A percentile compares a stretch with the other conserved stretches of the same genome.
Conservation (phyloP, 2,329 filamentous ascomycete species). For the Fusarium denticulatum region DNA sequence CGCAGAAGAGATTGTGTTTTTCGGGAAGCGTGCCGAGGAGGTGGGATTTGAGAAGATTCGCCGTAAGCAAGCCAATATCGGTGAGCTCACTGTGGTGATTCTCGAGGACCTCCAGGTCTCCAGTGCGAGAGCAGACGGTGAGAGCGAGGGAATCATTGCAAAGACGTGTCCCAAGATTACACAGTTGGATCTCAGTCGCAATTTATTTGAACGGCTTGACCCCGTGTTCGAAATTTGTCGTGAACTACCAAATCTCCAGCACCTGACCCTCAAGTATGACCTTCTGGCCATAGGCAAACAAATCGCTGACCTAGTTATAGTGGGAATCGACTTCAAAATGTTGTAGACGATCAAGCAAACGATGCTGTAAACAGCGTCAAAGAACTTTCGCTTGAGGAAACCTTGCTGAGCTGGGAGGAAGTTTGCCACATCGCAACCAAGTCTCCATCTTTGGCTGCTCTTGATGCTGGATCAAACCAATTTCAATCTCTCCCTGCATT, state of each 20-base stretch:
- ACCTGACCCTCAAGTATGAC: slow-evolving; percentile 77
- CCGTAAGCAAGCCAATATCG: slow-evolving; percentile 78
- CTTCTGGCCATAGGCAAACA: not conserved
- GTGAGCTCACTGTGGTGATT: slow-evolving; percentile 82
- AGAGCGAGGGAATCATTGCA: slow-evolving; percentile 52
- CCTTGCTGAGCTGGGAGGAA: slow-evolving; percentile 72
- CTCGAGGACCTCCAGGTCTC: slow-evolving; percentile 79
- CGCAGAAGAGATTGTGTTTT: slow-evolving; percentile 69
- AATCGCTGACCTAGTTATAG: slow-evolving; percentile 54
- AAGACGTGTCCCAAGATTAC: slow-evolving; percentile 72
- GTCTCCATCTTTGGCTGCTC: slow-evolving; percentile 62
- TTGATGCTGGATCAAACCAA: slow-evolving; percentile 68
- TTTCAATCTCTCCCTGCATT: slow-evolving; percentile 61
- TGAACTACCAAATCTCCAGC: slow-evolving; percentile 72
- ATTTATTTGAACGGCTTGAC: slow-evolving; percentile 75
- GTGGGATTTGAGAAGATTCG: slow-evolving; percentile 95
- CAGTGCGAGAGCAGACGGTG: slow-evolving; percentile 46
- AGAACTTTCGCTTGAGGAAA: slow-evolving; percentile 74
- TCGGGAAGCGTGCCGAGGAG: slow-evolving; percentile 87
- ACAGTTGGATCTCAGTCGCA: slow-evolving; percentile 87
- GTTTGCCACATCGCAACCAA: slow-evolving; percentile 63
- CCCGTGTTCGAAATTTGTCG: slow-evolving; percentile 77
- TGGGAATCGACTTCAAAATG: slow-evolving; percentile 74
- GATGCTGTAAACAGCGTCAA: slow-evolving; percentile 61
- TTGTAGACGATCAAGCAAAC: slow-evolving; percentile 50